A percentile compares a stretch with the other conserved stretches of the same genome.
These are phyloP conservation scores for Stylonectria norvegica DNA, from an alignment of 2,329 filamentous ascomycete genomes.

Conservation along the genomic window DNA sequence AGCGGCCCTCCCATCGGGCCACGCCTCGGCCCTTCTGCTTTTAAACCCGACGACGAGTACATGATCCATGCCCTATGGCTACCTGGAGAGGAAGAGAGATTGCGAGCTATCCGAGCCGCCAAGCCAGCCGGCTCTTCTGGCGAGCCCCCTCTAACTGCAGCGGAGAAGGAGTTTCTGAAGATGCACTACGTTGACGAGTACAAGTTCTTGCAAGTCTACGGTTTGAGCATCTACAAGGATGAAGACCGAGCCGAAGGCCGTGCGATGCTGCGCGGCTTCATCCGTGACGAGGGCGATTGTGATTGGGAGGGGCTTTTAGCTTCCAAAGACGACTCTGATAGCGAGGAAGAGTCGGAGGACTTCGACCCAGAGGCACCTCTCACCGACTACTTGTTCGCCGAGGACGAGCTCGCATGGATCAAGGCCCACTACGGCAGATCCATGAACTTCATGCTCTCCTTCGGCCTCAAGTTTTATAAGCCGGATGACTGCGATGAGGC, in stretches of 20 bases:
- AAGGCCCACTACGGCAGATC: too few species aligned
- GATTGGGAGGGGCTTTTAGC: too few species aligned
- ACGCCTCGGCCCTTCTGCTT: conserved; percentile 1
- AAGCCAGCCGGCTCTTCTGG: too few species aligned
- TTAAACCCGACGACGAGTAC: neutral
- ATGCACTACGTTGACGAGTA: conserved; percentile 31
- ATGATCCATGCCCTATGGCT: conserved; percentile 1
- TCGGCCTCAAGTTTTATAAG: too few species aligned
- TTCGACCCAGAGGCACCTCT: too few species aligned
- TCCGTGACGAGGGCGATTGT: too few species aligned
- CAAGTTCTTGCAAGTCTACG: conserved; percentile 30
- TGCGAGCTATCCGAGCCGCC: neutral
- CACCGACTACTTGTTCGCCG: too few species aligned
- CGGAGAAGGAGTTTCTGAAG: conserved; percentile 24
- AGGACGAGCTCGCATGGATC: too few species aligned
- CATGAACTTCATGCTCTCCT: too few species aligned
- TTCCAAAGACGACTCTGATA: too few species aligned
- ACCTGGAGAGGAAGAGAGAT: neutral
- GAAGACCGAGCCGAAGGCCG: conserved; percentile 36
- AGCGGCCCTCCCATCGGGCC: conserved; percentile 4
- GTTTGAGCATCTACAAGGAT: conserved; percentile 34
- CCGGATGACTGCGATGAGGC: too few species aligned
- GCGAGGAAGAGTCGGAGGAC: too few species aligned
- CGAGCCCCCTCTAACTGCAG: neutral
- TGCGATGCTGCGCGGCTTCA: conserved; percentile 17